These are phyloP conservation scores for Nicotiana tabacum DNA, from an alignment of 257 asterid genomes.

Conservation along the genomic window DNA sequence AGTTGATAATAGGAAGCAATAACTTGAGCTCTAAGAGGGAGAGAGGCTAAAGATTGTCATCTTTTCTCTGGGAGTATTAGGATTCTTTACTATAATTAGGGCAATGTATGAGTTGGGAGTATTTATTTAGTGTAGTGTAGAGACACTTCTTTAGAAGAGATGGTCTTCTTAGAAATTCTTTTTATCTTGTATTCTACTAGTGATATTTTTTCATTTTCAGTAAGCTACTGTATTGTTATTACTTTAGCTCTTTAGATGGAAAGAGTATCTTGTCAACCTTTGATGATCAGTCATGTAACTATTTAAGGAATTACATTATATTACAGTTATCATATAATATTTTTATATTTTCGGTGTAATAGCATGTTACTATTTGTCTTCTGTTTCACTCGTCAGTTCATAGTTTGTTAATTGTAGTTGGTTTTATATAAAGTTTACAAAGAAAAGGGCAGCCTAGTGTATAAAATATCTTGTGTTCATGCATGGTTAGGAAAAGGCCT, in stretches of 20 bases:
- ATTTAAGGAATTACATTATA: not conserved
- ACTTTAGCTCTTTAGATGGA: not conserved
- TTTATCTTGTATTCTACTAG: not conserved
- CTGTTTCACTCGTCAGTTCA: not conserved
- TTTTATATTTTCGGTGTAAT: not conserved
- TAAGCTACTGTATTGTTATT: not conserved
- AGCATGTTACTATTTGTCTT: not conserved
- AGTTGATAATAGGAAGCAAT: not conserved
- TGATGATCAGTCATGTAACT: not conserved
- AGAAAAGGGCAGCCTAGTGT: too few species aligned
- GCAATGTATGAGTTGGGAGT: not conserved
- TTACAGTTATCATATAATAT: not conserved
- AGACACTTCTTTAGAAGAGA: not conserved
- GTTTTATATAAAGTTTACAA: not conserved
- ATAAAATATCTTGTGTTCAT: too few species aligned
- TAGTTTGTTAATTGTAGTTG: not conserved
- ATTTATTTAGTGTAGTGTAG: not conserved
- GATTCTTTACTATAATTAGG: not conserved
- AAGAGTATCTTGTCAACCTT: not conserved
- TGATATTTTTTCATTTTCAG: not conserved
- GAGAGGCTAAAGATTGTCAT: not conserved
- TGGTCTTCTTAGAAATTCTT: constrained; percentile 8
- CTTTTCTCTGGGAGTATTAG: constrained; percentile 5
- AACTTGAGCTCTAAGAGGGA: constrained; percentile 15
- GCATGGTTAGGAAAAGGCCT: too few species aligned